Evolutionary conservation across 2,329 filamentous ascomycete genomes (phyloP).

Genomic region (Aspergillus ruber): DNA sequence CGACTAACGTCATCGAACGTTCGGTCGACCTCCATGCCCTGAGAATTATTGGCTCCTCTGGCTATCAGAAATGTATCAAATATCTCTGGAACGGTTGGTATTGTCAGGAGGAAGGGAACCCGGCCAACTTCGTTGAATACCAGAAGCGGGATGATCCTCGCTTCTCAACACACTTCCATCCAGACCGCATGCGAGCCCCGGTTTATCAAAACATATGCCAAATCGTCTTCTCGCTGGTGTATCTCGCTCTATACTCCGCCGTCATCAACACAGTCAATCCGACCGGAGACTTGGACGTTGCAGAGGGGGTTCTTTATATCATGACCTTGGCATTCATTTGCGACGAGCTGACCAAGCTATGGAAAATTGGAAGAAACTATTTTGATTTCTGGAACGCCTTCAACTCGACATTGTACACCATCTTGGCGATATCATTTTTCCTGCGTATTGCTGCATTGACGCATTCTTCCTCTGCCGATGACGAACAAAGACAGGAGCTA

Average conservation of each 20-base stretch:
- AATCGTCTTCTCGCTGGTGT: conserved; percentile 75
- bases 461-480: conserved; percentile 48
- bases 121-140: conserved; percentile 84
- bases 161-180: conserved; percentile 80
- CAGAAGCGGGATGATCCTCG: conserved; percentile 69
- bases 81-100: conserved; percentile 96
- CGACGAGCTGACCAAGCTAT: conserved; percentile 82
- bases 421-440: conserved; percentile 72
- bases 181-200: conserved; percentile 87
- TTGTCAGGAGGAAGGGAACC: conserved; percentile 89
- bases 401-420: conserved; percentile 73
- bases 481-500: conserved; percentile 52
- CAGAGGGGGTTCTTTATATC: conserved; percentile 78
- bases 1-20: conserved; percentile 85
- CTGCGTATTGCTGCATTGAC: conserved; percentile 71
- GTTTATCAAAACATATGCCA: conserved; percentile 89
- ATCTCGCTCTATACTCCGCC: conserved; percentile 75
- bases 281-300: conserved; percentile 71
- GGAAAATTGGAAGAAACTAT: conserved; percentile 88
- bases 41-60: conserved; percentile 79
- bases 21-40: conserved; percentile 90
- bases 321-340: conserved; percentile 89
- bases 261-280: conserved; percentile 94
- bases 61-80: conserved; percentile 91
- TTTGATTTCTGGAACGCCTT: conserved; percentile 97